phyloP scores from a whole-genome alignment of 495 filamentous ascomycete genomes.

The Neurospora terricola region DNA sequence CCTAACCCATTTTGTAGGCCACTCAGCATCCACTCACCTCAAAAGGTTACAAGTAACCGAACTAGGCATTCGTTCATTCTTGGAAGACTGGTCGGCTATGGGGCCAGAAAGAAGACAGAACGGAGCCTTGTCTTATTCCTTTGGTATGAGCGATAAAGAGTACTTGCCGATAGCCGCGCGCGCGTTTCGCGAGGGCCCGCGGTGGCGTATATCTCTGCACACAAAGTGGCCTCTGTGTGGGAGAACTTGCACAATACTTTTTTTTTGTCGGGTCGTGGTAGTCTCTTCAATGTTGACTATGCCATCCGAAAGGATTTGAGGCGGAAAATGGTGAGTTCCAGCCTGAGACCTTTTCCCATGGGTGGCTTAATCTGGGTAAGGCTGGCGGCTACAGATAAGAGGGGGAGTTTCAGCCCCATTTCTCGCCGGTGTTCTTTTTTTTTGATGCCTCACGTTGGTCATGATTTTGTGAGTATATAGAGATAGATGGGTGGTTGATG shows the following conservation, averaged over 20 bases:
- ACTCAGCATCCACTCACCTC: not conserved
- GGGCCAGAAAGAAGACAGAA: too few relatives aligned
- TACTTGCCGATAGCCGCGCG: not conserved
- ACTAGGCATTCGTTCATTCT: not conserved
- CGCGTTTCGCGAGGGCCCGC: not conserved
- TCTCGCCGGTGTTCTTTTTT: not conserved
- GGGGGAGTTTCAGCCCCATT: not conserved
- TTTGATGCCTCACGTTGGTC: not conserved
- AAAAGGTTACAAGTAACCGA: not conserved
- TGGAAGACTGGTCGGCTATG: too few relatives aligned
- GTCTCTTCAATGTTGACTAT: not conserved
- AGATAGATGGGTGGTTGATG: not conserved
- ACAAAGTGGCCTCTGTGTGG: not conserved
- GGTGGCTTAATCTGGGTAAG: not conserved
- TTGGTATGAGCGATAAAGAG: not conserved
- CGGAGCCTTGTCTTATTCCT: too few relatives aligned
- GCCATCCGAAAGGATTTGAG: not conserved
- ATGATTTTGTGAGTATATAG: not conserved
- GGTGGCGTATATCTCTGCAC: not conserved
- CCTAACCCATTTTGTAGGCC: not conserved
- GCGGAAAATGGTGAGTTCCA: not conserved
- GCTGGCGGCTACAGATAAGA: not conserved
- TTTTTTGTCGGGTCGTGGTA: not conserved
- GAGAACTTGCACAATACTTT: not conserved
- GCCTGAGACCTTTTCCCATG: not conserved